phyloP scores from a whole-genome alignment of 805 yeast genomes.

The Kodamaea laetipori region DNA sequence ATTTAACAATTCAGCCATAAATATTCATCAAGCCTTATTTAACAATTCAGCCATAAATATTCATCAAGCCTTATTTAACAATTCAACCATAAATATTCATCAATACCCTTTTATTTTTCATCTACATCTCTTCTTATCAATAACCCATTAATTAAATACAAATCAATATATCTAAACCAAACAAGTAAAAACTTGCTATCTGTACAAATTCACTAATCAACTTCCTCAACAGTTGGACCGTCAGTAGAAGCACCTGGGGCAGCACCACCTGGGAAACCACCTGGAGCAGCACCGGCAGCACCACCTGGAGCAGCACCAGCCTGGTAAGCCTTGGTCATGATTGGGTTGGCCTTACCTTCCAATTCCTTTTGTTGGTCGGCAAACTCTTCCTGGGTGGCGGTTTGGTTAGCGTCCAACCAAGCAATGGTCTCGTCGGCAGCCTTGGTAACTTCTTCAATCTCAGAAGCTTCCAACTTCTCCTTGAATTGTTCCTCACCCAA shows the following conservation, averaged over 20 bases:
- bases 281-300: slow-evolving; percentile 63
- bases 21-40: too few relatives aligned
- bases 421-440: slow-evolving; percentile 83
- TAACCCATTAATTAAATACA: slow-evolving; percentile 13
- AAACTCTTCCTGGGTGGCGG: slow-evolving; percentile 91
- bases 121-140: slow-evolving; percentile 4
- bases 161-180: slow-evolving; percentile 9
- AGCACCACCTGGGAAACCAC: slow-evolving; percentile 44
- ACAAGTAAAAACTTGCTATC: not conserved
- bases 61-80: too few relatives aligned
- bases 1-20: too few relatives aligned
- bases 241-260: slow-evolving; percentile 40
- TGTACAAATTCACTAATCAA: slow-evolving; percentile 35
- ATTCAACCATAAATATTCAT: too few relatives aligned
- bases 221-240: slow-evolving; percentile 58
- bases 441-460: slow-evolving; percentile 66
- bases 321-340: slow-evolving; percentile 95
- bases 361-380: slow-evolving; percentile 93
- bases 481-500: slow-evolving; percentile 49
- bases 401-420: slow-evolving; percentile 93
- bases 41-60: too few relatives aligned
- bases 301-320: slow-evolving; percentile 83
- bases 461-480: slow-evolving; percentile 56
- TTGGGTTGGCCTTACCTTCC: slow-evolving; percentile 93
- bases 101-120: too few relatives aligned